Evolutionary conservation across 2,329 filamentous ascomycete species (phyloP), one percentile per base, ranked within the genome.

Genomic region (Microcyclospora pomicola): DNA sequence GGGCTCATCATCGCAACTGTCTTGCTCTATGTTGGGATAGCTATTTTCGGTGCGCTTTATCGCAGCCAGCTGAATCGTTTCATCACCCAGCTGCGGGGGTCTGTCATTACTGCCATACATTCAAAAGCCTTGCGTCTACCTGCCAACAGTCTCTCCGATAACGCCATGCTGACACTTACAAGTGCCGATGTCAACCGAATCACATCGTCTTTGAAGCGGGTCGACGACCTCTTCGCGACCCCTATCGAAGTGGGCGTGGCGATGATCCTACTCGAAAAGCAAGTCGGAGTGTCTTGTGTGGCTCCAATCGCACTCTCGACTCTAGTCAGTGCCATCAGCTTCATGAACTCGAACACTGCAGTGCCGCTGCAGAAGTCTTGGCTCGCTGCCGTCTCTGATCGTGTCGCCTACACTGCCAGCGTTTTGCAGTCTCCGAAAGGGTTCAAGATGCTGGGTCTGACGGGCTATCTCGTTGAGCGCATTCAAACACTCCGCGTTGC

Each of bases 191-290:
- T 48, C 11, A 42, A 43, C 10, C 38, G 45, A 28, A 37, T 50
- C 10, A 38, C 37, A n/a, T 35, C 28, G 27, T 42, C 39, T 3
- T 37, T 45, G 27, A 36, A 43, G n/a, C 30, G 38, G 3, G 37
- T 45, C 10, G 42, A 49, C 28, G 35, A 48, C 6, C 38, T 48
- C 13, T 46, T 43, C 32, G 45, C 46, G 10, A 42, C 47, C n/a
- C 48, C 47, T 3, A 34, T 50, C 6, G 46, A 50, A 27, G 43
- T 50, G 13, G 48, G 36, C 4, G 31, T 49, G 5, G 46, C 48
- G 2, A 45, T 48, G 12, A 46, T 38, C 27, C 35, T 50, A 5
- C 33, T 49, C 10, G 29, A 43, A 24, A 39, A 39, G 10, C 45
- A 47, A 14, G 42, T 49, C 9, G 46, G 46, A 9, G 37, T 50